These are phyloP conservation scores for Nannochloris sp. DNA, from an alignment of 139 green algal genomes.

Conservation along the genomic window DNA sequence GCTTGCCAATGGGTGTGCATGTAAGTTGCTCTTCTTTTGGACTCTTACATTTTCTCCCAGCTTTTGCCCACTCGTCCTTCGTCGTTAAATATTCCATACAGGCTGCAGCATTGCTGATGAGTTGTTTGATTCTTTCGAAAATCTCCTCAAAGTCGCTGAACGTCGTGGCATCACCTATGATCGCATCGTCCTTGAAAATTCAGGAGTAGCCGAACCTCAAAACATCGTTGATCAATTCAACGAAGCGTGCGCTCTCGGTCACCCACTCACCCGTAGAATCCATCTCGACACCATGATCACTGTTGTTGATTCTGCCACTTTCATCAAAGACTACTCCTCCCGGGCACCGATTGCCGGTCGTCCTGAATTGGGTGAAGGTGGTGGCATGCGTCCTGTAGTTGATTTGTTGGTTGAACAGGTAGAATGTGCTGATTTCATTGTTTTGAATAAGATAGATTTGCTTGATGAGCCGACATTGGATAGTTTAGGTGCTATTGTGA, in stretches of 20 bases:
- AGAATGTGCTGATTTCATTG: constrained; percentile 73
- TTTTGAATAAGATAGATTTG: constrained; percentile 87
- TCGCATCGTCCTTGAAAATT: constrained; percentile 87
- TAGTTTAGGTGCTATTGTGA: constrained; percentile 55
- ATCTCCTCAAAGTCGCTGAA: constrained; percentile 68
- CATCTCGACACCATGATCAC: constrained; percentile 82
- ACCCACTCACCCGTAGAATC: constrained; percentile 65
- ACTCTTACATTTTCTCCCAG: neutral
- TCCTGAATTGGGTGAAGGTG: constrained; percentile 84
- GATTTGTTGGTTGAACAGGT: constrained; percentile 90
- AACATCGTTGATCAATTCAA: constrained; percentile 86
- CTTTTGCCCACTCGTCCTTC: neutral
- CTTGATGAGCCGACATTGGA: constrained; percentile 43
- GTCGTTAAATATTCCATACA: constrained; percentile 17
- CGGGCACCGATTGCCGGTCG: constrained; percentile 49
- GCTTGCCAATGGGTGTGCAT: constrained; percentile 89
- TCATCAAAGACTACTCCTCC: constrained; percentile 71
- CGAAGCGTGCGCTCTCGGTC: constrained; percentile 51
- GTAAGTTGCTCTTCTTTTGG: constrained; percentile 40
- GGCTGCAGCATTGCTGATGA: constrained; percentile 82
- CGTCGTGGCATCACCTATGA: constrained; percentile 62
- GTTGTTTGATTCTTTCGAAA: constrained; percentile 81
- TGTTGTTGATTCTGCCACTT: constrained; percentile 57
- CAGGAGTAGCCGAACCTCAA: constrained; percentile 83
- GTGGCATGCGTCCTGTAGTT: constrained; percentile 76